Conservation (phyloP, 176 grass and related monocot species). For the Microstegium vimineum region DNA sequence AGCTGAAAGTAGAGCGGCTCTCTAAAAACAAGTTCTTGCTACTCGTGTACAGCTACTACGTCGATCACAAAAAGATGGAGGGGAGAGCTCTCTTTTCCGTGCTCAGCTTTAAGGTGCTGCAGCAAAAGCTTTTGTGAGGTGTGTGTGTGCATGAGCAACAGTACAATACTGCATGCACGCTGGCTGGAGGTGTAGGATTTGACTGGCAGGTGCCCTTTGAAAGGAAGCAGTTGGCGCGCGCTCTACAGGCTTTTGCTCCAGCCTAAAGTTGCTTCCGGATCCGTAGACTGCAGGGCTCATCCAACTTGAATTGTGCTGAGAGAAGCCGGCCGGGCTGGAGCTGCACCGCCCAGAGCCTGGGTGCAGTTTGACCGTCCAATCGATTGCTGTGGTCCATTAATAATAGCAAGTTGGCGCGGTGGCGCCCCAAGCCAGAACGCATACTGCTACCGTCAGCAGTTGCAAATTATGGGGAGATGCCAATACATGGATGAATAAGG, state of each 20-base stretch:
- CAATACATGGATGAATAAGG: too few species aligned
- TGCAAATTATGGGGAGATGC: too few species aligned
- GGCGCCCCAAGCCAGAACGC: too few species aligned
- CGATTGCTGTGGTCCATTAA: background rate
- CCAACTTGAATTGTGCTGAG: too few species aligned
- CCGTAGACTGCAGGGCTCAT: background rate
- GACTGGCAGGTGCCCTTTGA: constrained; percentile 20
- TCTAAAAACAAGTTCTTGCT: too few species aligned
- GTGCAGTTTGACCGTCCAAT: constrained; percentile 42
- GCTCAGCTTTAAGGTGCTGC: constrained; percentile 28
- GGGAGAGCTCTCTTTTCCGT: background rate
- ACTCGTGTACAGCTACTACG: background rate
- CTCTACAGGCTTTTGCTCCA: constrained; percentile 16
- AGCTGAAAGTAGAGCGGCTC: too few species aligned
- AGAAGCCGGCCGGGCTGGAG: background rate
- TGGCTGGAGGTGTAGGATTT: constrained; percentile 23
- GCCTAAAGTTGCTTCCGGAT: constrained; percentile 23
- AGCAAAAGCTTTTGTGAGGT: constrained; percentile 1
- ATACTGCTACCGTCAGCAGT: too few species aligned
- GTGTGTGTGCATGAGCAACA: constrained; percentile 14
- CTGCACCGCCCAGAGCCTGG: constrained; percentile 16
- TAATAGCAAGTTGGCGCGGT: too few species aligned
- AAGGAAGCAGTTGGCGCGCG: background rate
- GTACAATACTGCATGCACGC: constrained; percentile 23
- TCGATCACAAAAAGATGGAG: background rate